Conservation (phyloP, 768 basidiomycete genomes). For the Tricholoma sp. region DNA sequence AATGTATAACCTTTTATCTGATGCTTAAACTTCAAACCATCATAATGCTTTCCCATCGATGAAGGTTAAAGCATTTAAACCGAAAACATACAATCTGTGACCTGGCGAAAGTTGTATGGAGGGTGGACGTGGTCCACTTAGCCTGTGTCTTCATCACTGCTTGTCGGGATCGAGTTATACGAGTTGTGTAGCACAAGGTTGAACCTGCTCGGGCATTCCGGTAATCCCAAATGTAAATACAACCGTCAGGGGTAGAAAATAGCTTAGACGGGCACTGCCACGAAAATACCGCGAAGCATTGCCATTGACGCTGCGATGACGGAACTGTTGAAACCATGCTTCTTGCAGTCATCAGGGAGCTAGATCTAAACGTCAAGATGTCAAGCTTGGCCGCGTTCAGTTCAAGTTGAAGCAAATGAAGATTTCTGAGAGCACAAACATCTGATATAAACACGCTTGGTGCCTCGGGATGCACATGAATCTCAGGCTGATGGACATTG, state of each 20-base stretch:
- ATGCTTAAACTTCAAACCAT: neutral
- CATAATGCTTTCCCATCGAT: conserved; percentile 10
- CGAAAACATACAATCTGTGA: conserved; percentile 37
- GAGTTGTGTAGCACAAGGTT: conserved; percentile 5
- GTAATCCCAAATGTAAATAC: conserved; percentile 44
- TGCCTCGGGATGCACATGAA: conserved; percentile 41
- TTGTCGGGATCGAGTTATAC: conserved; percentile 12
- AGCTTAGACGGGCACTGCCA: conserved; percentile 34
- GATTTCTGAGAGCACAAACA: conserved; percentile 27
- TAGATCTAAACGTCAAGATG: conserved; percentile 46
- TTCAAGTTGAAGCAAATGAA: too few relatives aligned
- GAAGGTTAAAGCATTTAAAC: conserved; percentile 34
- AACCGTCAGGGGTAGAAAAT: conserved; percentile 43
- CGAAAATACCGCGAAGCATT: conserved; percentile 25
- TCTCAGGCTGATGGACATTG: conserved; percentile 35
- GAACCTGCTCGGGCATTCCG: conserved; percentile 38
- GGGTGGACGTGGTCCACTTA: conserved; percentile 27
- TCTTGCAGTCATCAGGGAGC: conserved; percentile 41
- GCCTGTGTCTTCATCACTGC: conserved; percentile 29
- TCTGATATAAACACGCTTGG: conserved; percentile 41
- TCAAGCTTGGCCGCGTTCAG: conserved; percentile 31
- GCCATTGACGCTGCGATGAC: conserved; percentile 26
- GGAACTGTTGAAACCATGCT: conserved; percentile 38
- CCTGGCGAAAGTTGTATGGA: conserved; percentile 36
- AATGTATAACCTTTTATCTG: neutral